Conservation (phyloP, 805 yeast species). For the Teunomyces atbi region DNA sequence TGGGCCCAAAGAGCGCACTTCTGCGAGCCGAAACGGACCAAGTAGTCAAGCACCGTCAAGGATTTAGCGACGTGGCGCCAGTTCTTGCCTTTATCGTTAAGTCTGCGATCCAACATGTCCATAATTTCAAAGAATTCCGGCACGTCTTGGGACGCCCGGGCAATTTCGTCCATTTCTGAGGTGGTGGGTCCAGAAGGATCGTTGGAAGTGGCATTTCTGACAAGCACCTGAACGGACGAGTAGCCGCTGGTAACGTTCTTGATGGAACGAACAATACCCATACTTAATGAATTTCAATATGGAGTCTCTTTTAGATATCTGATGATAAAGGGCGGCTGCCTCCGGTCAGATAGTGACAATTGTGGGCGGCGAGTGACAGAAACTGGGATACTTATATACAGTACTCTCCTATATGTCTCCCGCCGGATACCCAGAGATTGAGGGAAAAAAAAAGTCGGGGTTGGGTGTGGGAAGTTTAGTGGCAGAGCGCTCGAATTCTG, state of each 20-base stretch:
- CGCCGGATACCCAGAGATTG: too few relatives aligned
- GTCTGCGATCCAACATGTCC: slow-evolving; percentile 90
- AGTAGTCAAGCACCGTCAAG: slow-evolving; percentile 81
- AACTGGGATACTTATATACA: background rate
- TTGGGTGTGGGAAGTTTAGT: too few relatives aligned
- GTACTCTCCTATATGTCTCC: too few relatives aligned
- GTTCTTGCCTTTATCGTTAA: slow-evolving; percentile 94
- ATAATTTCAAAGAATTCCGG: slow-evolving; percentile 82
- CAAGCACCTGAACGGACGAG: slow-evolving; percentile 78
- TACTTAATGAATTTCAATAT: background rate
- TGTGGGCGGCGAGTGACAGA: slow-evolving; percentile 1
- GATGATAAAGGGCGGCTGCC: background rate
- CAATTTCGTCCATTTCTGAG: slow-evolving; percentile 76
- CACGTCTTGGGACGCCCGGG: slow-evolving; percentile 52
- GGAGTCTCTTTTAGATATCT: too few relatives aligned
- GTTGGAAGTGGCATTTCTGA: slow-evolving; percentile 89
- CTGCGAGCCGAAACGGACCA: slow-evolving; percentile 83
- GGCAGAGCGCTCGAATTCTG: too few relatives aligned
- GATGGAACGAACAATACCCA: slow-evolving; percentile 65
- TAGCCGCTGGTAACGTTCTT: slow-evolving; percentile 91
- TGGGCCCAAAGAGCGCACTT: slow-evolving; percentile 89
- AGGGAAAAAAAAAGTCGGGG: too few relatives aligned
- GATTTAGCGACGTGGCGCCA: slow-evolving; percentile 97
- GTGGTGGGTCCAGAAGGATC: slow-evolving; percentile 84
- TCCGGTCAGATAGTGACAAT: background rate